Percentiles rank a stretch among this genome's conserved stretches.
phyloP scores from a whole-genome alignment of 1,284 basidiomycete species.

The Cystobasidium pallidum region DNA sequence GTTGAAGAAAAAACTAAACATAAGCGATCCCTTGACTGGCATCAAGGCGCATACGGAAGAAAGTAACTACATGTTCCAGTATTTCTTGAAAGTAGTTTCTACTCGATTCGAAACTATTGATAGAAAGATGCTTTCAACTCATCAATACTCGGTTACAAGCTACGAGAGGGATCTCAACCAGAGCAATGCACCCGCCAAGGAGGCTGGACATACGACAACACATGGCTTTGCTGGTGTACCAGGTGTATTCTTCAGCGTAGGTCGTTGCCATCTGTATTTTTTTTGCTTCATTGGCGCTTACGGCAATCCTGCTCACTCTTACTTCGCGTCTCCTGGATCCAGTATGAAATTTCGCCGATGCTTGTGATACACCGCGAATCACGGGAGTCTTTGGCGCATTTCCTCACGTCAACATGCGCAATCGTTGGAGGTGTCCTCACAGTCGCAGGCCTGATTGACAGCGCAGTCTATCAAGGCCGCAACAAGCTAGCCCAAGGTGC shows the following conservation, averaged over 20 bases:
- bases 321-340: background rate
- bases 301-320: background rate
- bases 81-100: conserved; percentile 96
- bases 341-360: conserved; percentile 95
- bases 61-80: conserved; percentile 62
- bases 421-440: conserved; percentile 97
- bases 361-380: conserved; percentile 87
- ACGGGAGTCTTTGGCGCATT: conserved; percentile 93
- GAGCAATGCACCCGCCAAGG: conserved; percentile 49
- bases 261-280: background rate
- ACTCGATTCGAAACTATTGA: conserved; percentile 85
- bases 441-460: conserved; percentile 88
- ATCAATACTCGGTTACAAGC: conserved; percentile 81
- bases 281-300: background rate
- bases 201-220: conserved; percentile 62
- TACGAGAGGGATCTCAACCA: conserved; percentile 79
- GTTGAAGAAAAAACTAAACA: conserved; percentile 75
- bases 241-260: conserved; percentile 73
- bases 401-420: conserved; percentile 96
- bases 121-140: conserved; percentile 61
- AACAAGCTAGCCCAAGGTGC: conserved; percentile 38
- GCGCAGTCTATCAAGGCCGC: conserved; percentile 67
- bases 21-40: conserved; percentile 82
- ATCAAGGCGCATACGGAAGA: conserved; percentile 64
- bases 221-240: conserved; percentile 74